These are phyloP conservation scores for Phytophthora fragariaefolia DNA, from an alignment of 352 stramenopile genomes.

Conservation along the genomic window DNA sequence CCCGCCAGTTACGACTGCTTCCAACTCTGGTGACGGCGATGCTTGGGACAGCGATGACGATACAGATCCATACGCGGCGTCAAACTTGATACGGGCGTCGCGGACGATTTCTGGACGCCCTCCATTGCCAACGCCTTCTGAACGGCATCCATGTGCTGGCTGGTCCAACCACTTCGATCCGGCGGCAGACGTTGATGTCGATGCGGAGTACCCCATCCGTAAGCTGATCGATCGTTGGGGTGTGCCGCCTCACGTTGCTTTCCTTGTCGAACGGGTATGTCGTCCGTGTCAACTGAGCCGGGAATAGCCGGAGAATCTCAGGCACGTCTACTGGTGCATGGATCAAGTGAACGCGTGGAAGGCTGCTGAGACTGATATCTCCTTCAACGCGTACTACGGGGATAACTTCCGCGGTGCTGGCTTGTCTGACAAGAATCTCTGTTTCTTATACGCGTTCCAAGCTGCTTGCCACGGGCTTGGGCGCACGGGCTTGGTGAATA, in stretches of 20 bases:
- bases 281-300: background rate
- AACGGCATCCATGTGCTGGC: too few relatives aligned
- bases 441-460: background rate
- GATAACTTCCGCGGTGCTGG: too few relatives aligned
- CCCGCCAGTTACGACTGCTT: too few relatives aligned
- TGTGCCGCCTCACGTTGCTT: background rate
- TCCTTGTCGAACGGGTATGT: background rate
- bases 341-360: background rate
- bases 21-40: background rate
- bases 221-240: background rate
- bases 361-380: background rate
- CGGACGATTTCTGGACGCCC: conserved; percentile 11
- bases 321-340: background rate
- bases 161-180: background rate
- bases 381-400: background rate
- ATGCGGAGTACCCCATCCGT: background rate
- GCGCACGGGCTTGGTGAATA: too few relatives aligned
- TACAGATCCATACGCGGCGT: background rate
- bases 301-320: background rate
- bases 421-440: background rate
- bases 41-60: background rate
- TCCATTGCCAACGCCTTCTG: background rate
- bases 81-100: background rate
- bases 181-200: background rate
- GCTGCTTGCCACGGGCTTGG: background rate